Conservation (phyloP, 257 asterid genomes). For the Solanum medicagineum region DNA sequence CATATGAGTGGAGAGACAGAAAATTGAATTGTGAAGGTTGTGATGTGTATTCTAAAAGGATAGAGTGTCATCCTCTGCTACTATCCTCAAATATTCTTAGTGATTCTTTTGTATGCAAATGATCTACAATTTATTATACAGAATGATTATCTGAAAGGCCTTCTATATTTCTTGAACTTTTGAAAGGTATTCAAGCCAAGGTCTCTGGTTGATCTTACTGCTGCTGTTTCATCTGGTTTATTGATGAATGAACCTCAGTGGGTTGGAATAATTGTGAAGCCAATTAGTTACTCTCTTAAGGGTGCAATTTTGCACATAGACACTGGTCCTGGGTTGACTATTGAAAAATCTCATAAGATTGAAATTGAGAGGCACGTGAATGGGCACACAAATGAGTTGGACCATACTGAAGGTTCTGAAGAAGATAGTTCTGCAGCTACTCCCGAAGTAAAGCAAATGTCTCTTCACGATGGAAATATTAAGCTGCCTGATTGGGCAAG, state of each 20-base stretch:
- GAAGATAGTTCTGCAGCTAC: slow-evolving; percentile 17
- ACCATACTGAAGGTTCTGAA: slow-evolving; percentile 6
- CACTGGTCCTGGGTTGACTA: slow-evolving; percentile 92
- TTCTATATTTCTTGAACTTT: neutral
- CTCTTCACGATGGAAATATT: slow-evolving; percentile 55
- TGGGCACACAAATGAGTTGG: slow-evolving; percentile 17
- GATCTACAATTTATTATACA: neutral
- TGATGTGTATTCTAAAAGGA: neutral
- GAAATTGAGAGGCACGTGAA: slow-evolving; percentile 65
- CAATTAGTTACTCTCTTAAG: slow-evolving; percentile 69
- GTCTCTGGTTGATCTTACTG: slow-evolving; percentile 86
- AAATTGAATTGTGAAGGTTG: neutral
- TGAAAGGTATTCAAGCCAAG: slow-evolving; percentile 80
- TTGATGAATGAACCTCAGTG: slow-evolving; percentile 91
- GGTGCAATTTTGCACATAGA: slow-evolving; percentile 88
- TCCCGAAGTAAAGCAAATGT: slow-evolving; percentile 41
- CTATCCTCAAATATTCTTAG: neutral
- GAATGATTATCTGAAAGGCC: neutral
- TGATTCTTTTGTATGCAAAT: neutral
- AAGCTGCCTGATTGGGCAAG: slow-evolving; percentile 86
- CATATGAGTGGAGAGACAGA: neutral
- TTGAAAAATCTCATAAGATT: slow-evolving; percentile 51
- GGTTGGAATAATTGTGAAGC: slow-evolving; percentile 83
- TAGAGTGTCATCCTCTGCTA: neutral
- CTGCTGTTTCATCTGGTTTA: slow-evolving; percentile 94